These are phyloP conservation scores for Orbilia ellipsospora DNA, from an alignment of 2,329 filamentous ascomycete genomes.

Conservation along the genomic window DNA sequence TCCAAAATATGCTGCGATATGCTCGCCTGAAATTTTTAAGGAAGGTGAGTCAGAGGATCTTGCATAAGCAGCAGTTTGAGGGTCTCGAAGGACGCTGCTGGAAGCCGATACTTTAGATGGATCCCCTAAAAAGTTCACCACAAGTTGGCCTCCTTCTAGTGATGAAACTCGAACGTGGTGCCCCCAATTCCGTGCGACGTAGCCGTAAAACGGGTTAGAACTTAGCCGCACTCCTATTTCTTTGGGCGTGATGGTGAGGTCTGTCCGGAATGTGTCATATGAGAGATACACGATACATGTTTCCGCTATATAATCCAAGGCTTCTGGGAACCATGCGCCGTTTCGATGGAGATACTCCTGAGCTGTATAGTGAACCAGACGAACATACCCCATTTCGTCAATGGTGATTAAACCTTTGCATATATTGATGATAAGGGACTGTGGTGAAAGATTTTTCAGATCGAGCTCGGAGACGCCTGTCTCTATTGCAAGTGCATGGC, in stretches of 20 bases:
- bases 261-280: constrained; percentile 20
- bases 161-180: constrained; percentile 10
- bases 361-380: background rate
- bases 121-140: background rate
- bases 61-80: no score
- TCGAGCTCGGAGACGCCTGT: background rate
- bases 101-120: background rate
- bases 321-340: background rate
- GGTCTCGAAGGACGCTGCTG: background rate
- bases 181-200: constrained; percentile 13
- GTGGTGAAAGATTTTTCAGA: background rate
- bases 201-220: constrained; percentile 7
- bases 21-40: background rate
- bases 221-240: background rate
- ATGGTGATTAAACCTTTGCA: background rate
- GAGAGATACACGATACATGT: constrained; percentile 19
- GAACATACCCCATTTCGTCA: background rate
- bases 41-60: no score
- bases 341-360: background rate
- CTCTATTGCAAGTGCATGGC: background rate
- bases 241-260: background rate
- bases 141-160: background rate
- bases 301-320: constrained; percentile 2
- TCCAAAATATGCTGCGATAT: constrained; percentile 13
- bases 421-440: background rate